A percentile compares a stretch with the other conserved stretches of the same genome.
phyloP scores from a whole-genome alignment of 805 yeast genomes.

The Ogataea kodamae region DNA sequence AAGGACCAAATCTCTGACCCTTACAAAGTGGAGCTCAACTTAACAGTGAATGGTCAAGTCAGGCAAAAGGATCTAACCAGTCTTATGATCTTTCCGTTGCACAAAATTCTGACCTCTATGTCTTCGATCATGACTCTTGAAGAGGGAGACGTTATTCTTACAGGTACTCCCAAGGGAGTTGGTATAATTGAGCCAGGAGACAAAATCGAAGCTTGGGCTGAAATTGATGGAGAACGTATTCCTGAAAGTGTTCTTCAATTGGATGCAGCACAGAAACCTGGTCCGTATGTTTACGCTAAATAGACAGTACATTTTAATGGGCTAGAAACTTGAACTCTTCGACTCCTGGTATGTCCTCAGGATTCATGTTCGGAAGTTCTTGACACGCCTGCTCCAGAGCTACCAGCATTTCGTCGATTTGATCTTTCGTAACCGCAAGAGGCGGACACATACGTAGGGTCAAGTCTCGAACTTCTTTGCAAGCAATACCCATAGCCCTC shows the following conservation, averaged over 20 bases:
- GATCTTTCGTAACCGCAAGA: conserved; percentile 18
- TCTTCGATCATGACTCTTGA: conserved; percentile 87
- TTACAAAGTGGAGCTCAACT: conserved; percentile 58
- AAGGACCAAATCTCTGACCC: conserved; percentile 67
- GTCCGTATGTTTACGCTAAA: conserved; percentile 52
- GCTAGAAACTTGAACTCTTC: conserved; percentile 16
- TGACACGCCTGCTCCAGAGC: conserved; percentile 21
- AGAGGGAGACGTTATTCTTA: conserved; percentile 84
- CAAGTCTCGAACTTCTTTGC: conserved; percentile 25
- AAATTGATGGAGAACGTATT: conserved; percentile 52
- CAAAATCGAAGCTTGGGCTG: conserved; percentile 58
- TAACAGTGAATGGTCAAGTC: conserved; percentile 65
- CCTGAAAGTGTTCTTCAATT: conserved; percentile 47
- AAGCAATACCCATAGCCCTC: conserved; percentile 27
- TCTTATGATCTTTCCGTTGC: conserved; percentile 86
- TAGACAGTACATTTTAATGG: conserved; percentile 5
- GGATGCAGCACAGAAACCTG: conserved; percentile 52
- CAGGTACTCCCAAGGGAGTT: conserved; percentile 99
- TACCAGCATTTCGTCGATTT: conserved; percentile 16
- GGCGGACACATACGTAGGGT: conserved; percentile 26
- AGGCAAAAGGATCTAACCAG: conserved; percentile 74
- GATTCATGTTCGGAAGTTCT: conserved; percentile 11
- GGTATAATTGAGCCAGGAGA: conserved; percentile 83
- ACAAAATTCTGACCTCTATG: conserved; percentile 73
- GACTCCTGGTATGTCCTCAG: conserved; percentile 21